Conservation (phyloP, 2,329 filamentous ascomycete genomes). For the Hymenoscyphus occultus region DNA sequence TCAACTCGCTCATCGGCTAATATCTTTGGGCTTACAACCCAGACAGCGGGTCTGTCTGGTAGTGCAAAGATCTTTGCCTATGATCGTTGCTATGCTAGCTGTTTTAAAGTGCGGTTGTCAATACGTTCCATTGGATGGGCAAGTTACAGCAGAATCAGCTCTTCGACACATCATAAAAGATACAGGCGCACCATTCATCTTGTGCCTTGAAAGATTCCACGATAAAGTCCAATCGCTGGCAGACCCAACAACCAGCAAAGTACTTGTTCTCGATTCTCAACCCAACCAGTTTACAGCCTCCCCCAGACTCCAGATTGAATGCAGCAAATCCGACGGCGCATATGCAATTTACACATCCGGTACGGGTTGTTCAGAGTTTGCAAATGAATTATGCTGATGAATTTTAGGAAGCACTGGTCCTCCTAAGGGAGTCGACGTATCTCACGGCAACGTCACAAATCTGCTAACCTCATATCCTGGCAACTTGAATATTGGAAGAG, state of each 20-base stretch:
- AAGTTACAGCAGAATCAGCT: slow-evolving; percentile 47
- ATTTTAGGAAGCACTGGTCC: slow-evolving; percentile 62
- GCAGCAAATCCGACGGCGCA: slow-evolving; percentile 20
- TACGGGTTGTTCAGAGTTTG: slow-evolving; percentile 28
- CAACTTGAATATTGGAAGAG: slow-evolving; percentile 48
- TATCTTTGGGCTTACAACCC: slow-evolving; percentile 41
- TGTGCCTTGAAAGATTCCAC: slow-evolving; percentile 44
- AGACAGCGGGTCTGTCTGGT: slow-evolving; percentile 52
- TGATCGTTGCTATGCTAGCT: slow-evolving; percentile 56
- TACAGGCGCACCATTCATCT: slow-evolving; percentile 43
- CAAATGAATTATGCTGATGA: slow-evolving; percentile 32
- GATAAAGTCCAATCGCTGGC: slow-evolving; percentile 27
- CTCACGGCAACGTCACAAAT: slow-evolving; percentile 54
- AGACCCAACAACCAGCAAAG: slow-evolving; percentile 4
- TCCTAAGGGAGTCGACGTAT: slow-evolving; percentile 76
- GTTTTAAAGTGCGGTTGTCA: slow-evolving; percentile 56
- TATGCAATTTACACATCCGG: slow-evolving; percentile 31
- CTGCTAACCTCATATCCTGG: slow-evolving; percentile 50
- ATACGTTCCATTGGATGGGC: slow-evolving; percentile 58
- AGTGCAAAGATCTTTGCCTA: slow-evolving; percentile 53
- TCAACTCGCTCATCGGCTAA: slow-evolving; percentile 42
- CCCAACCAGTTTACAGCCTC: neutral
- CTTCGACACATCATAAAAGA: slow-evolving; percentile 50
- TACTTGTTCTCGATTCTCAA: slow-evolving; percentile 21
- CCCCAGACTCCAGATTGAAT: slow-evolving; percentile 16